Base-by-base conservation (phyloP, 306 rosid species). In the Lathyrus oleraceus region DNA sequence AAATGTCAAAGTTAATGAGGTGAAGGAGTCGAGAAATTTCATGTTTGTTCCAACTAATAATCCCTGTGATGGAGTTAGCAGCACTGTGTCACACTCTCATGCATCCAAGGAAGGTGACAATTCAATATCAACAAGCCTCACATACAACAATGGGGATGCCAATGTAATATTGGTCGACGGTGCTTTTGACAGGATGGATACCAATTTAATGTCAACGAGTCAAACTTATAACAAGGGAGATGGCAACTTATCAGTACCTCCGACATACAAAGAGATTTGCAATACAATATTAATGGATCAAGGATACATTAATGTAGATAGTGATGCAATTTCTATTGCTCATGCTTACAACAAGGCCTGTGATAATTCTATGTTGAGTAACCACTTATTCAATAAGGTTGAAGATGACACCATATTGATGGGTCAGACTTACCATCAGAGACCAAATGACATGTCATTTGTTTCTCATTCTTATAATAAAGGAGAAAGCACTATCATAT, bases 401-500 rank as follows among this genome's bases (percentile, higher is more conserved):
- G 84, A 78, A 17, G 82, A 78, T 61, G 71, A 65, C 62, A 44
- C 68, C 40, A 5, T 73, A 54, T 73, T 86, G 8, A 11, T 82
- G 30, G 72, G 72, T 65, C 78, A 77, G 38, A 12, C 71, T 68
- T 72, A 76, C 68, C 64, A 42, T 64, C 71, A 76, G 30, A 79
- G 63, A 21, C 82, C 71, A 65, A 84, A 64, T 60, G 73, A 36
- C 73, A 54, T 69, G 56, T 54, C 78, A 47, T 75, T 79, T 14
- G 52, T 78, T 76, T 72, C 85, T 60, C 81, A 64, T 49, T 72
- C 91, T 43, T 84, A 77, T 71, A 79, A 61, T 39, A 85, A 79
- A 61, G 89, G 91, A 39, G 89, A 85, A 81, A 82, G 89, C 82
- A 87, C 86, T 47, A 87, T 87, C 71, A 90, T 90, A 78, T 90